phyloP scores from a whole-genome alignment of 345 rosid genomes.

The Trapa incisa region DNA sequence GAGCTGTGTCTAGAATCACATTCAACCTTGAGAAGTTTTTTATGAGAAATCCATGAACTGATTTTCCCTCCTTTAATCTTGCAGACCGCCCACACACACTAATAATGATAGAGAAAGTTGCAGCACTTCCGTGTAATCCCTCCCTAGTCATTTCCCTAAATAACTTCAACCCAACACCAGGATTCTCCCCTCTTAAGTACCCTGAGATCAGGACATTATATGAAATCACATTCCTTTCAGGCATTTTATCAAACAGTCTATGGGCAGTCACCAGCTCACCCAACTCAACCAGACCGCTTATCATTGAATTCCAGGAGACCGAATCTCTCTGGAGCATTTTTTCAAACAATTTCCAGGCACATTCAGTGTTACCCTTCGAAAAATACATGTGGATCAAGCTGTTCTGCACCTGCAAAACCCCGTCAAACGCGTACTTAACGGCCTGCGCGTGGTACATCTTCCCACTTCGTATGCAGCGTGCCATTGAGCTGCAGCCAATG shows the following conservation, averaged over 20 bases:
- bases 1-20: conserved; percentile 31
- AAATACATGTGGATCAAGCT: conserved; percentile 41
- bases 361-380: conserved; percentile 22
- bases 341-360: conserved; percentile 35
- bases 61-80: conserved; percentile 58
- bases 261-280: conserved; percentile 31
- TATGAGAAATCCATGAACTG: conserved; percentile 45
- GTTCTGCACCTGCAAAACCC: conserved; percentile 39
- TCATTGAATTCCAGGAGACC: conserved; percentile 45
- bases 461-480: conserved; percentile 26
- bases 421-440: conserved; percentile 36
- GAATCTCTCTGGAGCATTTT: conserved; percentile 38
- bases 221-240: conserved; percentile 29
- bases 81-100: conserved; percentile 54
- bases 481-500: conserved; percentile 30
- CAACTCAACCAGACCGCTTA: conserved; percentile 14
- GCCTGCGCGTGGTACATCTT: conserved; percentile 48
- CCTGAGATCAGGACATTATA: conserved; percentile 59
- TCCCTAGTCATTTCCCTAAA: conserved; percentile 40
- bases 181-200: conserved; percentile 34
- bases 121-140: conserved; percentile 29
- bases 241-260: conserved; percentile 38
- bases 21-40: conserved; percentile 18
- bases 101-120: conserved; percentile 30
- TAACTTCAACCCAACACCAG: conserved; percentile 42